Base-by-base conservation (phyloP, 176 grass and related monocot genomes). In the Cenchrus fungigraminus region DNA sequence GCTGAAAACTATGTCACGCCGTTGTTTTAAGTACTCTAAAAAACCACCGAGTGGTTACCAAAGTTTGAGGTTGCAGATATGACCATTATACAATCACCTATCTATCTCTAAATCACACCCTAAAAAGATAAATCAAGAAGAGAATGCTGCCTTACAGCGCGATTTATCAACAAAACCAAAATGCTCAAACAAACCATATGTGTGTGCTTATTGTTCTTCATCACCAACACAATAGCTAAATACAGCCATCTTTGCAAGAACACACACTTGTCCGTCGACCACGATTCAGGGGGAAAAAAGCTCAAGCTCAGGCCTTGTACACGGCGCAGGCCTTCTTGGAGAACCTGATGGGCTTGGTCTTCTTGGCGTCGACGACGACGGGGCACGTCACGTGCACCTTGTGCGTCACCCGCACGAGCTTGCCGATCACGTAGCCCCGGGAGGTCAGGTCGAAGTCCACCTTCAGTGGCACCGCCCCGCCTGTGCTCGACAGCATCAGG, bases 381-480 rank as follows among this genome's bases (percentile, higher is more conserved):
- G 72, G 82, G 79, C 97, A 99, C 2, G 92, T 86, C 15, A 92
- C 88, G 42, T 92, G 94, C 83, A 86, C 66, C 68, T 65, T 89
- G 79, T 97, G 97, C 50, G 92, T 96, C 65, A 99, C 97, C 84
- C 91, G 85, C 78, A 99, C 97, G 13, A 99, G 91, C 84, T 94
- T 88, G 42, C 97, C 94, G 37, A 99, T 84, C 28, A 99, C 94
- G 6, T 99, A 96, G 9, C 97, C 97, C 3, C 94, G 84, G 2
- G 94, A 91, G 61, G 74, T 91, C 32, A 99, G 74, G 40, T 91
- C 86, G 29, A 99, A 96, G 80, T 96, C 82, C 60, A 99, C 67
- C 52, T 81, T 99, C 59, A 99, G 67, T 6, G 91, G 97, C 74
- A 97, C 94, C 4, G 79, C 55, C 19, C 88, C 91, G 0, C 86